Evolutionary conservation across 176 grass and related monocot species (phyloP).

Genomic region (Carex scoparia): DNA sequence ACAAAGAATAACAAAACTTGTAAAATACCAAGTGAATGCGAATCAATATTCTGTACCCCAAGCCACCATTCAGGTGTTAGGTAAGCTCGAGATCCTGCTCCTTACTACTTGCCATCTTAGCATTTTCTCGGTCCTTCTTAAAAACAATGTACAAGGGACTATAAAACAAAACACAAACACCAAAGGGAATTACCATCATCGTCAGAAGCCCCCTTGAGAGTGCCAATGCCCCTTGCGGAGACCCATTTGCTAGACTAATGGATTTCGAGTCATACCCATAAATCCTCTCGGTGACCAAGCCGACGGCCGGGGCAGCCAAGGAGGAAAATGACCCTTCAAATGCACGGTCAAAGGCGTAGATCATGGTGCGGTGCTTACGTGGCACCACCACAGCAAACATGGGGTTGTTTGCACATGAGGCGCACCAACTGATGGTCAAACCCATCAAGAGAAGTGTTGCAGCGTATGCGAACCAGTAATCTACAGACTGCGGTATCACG

Average conservation of each 20-base stretch:
- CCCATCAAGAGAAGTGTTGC: slow-evolving; percentile 83
- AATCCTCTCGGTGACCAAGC: slow-evolving; percentile 74
- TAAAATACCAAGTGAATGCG: background rate
- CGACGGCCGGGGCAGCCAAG: slow-evolving; percentile 61
- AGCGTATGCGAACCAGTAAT: slow-evolving; percentile 53
- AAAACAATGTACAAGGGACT: slow-evolving; percentile 77
- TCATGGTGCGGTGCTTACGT: slow-evolving; percentile 76
- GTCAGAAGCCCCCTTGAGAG: slow-evolving; percentile 63
- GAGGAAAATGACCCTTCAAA: slow-evolving; percentile 85
- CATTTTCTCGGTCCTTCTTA: slow-evolving; percentile 53
- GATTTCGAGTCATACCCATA: slow-evolving; percentile 69
- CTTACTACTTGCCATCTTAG: slow-evolving; percentile 41
- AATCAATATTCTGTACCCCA: background rate
- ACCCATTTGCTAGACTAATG: slow-evolving; percentile 51
- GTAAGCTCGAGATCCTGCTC: slow-evolving; percentile 34
- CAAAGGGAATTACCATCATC: slow-evolving; percentile 84
- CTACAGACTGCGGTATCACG: slow-evolving; percentile 57
- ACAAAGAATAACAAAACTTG: background rate
- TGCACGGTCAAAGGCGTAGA: slow-evolving; percentile 78
- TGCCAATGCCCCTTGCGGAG: slow-evolving; percentile 58
- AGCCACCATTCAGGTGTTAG: background rate
- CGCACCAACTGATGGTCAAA: slow-evolving; percentile 83
- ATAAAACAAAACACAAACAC: slow-evolving; percentile 76
- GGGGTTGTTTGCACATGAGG: slow-evolving; percentile 79
- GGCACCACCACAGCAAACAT: slow-evolving; percentile 94